Conservation (phyloP, 1,284 basidiomycete genomes). For the Mycocalia duriaeana region DNA sequence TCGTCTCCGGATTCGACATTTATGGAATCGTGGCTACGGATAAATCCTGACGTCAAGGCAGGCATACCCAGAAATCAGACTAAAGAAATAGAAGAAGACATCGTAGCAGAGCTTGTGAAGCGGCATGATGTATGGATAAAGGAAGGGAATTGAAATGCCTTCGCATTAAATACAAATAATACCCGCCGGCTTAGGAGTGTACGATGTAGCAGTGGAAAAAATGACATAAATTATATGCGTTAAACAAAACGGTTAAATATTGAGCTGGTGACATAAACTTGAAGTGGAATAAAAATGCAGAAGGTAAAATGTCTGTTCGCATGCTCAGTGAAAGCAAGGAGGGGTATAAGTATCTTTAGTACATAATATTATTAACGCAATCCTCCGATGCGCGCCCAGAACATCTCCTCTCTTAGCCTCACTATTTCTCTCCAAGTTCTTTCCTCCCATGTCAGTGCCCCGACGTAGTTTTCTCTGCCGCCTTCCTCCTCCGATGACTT, state of each 20-base stretch:
- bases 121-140: slow-evolving; percentile 74
- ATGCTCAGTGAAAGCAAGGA: not conserved
- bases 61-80: slow-evolving; percentile 31
- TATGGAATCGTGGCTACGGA: slow-evolving; percentile 70
- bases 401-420: slow-evolving; percentile 83
- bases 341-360: not conserved
- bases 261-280: no score
- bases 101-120: slow-evolving; percentile 70
- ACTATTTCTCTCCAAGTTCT: slow-evolving; percentile 84
- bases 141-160: not conserved
- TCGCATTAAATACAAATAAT: no score
- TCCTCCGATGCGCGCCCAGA: slow-evolving; percentile 79
- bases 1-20: slow-evolving; percentile 28
- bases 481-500: slow-evolving; percentile 17
- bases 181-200: no score
- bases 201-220: not conserved
- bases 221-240: not conserved
- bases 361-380: slow-evolving; percentile 31
- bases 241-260: not conserved
- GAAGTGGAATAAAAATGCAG: no score
- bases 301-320: no score
- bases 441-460: slow-evolving; percentile 82
- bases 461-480: slow-evolving; percentile 39
- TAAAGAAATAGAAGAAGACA: slow-evolving; percentile 93
- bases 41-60: slow-evolving; percentile 35